A percentile compares a stretch with the other conserved stretches of the same genome.
phyloP scores from a whole-genome alignment of 495 filamentous ascomycete genomes.

The Penicillium bovifimosum region DNA sequence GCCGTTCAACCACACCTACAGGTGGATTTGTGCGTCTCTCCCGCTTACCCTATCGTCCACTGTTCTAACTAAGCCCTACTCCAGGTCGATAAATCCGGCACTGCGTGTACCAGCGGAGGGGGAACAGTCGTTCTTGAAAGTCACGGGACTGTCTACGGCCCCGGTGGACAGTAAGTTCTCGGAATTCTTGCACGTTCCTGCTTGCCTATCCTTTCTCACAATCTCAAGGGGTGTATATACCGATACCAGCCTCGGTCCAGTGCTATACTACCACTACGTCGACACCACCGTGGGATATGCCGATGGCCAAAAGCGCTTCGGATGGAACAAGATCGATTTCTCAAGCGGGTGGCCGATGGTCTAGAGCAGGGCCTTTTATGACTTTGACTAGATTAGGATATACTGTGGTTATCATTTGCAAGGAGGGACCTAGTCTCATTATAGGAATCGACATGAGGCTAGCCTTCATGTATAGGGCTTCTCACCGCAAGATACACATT shows the following conservation, averaged over 20 bases:
- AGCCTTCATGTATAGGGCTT: too few relatives aligned
- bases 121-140: conserved; percentile 60
- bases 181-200: neutral
- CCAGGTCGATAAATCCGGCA: conserved; percentile 52
- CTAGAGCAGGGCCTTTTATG: conserved; percentile 8
- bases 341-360: conserved; percentile 63
- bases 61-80: neutral
- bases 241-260: conserved; percentile 42
- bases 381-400: too few relatives aligned
- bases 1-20: conserved; percentile 51
- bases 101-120: conserved; percentile 52
- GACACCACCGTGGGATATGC: conserved; percentile 60
- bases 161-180: conserved; percentile 58
- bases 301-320: conserved; percentile 60
- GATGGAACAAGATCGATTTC: conserved; percentile 62
- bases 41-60: neutral
- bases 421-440: too few relatives aligned
- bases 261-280: conserved; percentile 71
- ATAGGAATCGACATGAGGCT: too few relatives aligned
- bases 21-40: conserved; percentile 46
- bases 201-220: conserved; percentile 5
- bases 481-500: too few relatives aligned
- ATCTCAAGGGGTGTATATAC: conserved; percentile 40
- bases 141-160: conserved; percentile 63
- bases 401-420: too few relatives aligned